phyloP scores from a whole-genome alignment of 495 filamentous ascomycete genomes.

The Aspergillus panamensis region DNA sequence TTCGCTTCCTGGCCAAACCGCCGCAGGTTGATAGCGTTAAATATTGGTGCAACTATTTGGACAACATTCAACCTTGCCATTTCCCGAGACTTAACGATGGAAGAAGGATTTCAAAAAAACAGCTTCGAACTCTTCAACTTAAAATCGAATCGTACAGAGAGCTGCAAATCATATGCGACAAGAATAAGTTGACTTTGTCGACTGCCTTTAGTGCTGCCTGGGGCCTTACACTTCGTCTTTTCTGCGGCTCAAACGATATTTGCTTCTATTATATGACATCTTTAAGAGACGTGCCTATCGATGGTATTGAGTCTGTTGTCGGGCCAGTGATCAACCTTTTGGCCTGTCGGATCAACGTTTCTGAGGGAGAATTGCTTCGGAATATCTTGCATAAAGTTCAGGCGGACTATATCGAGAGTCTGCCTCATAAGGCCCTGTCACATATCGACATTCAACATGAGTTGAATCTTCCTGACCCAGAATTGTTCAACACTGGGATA shows the following conservation, averaged over 20 bases:
- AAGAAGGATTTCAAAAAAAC: slow-evolving; percentile 11
- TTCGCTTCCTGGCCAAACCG: slow-evolving; percentile 41
- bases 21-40: slow-evolving; percentile 39
- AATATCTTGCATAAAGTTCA: slow-evolving; percentile 41
- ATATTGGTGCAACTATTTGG: slow-evolving; percentile 54
- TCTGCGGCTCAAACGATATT: slow-evolving; percentile 48
- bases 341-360: slow-evolving; percentile 30
- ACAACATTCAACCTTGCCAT: slow-evolving; percentile 46
- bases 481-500: slow-evolving; percentile 43
- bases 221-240: slow-evolving; percentile 49
- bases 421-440: slow-evolving; percentile 46
- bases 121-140: slow-evolving; percentile 35
- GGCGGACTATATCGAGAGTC: slow-evolving; percentile 47
- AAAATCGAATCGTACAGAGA: slow-evolving; percentile 27
- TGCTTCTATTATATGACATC: slow-evolving; percentile 55
- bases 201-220: slow-evolving; percentile 53
- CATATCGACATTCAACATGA: slow-evolving; percentile 54
- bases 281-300: slow-evolving; percentile 46
- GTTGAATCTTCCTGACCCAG: slow-evolving; percentile 20
- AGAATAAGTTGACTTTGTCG: slow-evolving; percentile 45
- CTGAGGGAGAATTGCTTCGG: not conserved
- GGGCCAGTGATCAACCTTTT: slow-evolving; percentile 55
- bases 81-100: slow-evolving; percentile 49
- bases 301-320: slow-evolving; percentile 45
- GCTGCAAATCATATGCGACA: slow-evolving; percentile 43